phyloP scores from a whole-genome alignment of 2,329 filamentous ascomycete species.

The Exophiala bonariae region DNA sequence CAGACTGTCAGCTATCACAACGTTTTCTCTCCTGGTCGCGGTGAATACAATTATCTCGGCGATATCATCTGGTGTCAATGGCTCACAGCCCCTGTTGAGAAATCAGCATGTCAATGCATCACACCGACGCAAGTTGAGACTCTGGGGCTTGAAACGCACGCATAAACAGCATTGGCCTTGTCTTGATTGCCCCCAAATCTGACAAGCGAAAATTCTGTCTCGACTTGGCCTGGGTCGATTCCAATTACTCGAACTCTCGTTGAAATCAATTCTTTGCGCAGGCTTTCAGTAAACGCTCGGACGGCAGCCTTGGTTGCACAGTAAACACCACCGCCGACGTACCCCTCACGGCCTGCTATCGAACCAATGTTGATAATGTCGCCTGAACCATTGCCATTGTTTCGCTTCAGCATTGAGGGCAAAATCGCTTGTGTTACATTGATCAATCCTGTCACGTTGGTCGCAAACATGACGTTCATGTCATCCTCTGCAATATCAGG shows the following conservation, averaged over 20 bases:
- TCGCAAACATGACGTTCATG: slow-evolving; percentile 82
- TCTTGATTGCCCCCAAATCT: slow-evolving; percentile 83
- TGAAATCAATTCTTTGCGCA: slow-evolving; percentile 80
- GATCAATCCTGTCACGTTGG: slow-evolving; percentile 92
- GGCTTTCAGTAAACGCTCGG: slow-evolving; percentile 75
- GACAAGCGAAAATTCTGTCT: slow-evolving; percentile 92
- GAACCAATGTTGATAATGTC: slow-evolving; percentile 96
- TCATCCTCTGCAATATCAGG: slow-evolving; percentile 80
- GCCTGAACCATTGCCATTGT: slow-evolving; percentile 69
- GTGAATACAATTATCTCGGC: slow-evolving; percentile 87
- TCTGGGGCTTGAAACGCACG: slow-evolving; percentile 52
- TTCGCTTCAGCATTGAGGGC: slow-evolving; percentile 70
- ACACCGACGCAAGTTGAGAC: too few species aligned
- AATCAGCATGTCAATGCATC: too few species aligned
- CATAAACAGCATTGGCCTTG: slow-evolving; percentile 86
- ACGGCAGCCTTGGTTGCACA: slow-evolving; percentile 91
- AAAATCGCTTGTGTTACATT: slow-evolving; percentile 93
- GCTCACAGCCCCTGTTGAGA: slow-evolving; percentile 65
- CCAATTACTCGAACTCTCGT: slow-evolving; percentile 81
- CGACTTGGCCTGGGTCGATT: slow-evolving; percentile 87
- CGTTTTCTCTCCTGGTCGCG: slow-evolving; percentile 80
- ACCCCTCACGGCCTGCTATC: slow-evolving; percentile 86
- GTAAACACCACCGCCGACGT: slow-evolving; percentile 84
- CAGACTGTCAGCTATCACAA: slow-evolving; percentile 83
- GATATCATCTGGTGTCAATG: slow-evolving; percentile 85